Evolutionary conservation across 371 early-diverging fungal genomes (phyloP).

Genomic region (Rhizomucor pusillus): DNA sequence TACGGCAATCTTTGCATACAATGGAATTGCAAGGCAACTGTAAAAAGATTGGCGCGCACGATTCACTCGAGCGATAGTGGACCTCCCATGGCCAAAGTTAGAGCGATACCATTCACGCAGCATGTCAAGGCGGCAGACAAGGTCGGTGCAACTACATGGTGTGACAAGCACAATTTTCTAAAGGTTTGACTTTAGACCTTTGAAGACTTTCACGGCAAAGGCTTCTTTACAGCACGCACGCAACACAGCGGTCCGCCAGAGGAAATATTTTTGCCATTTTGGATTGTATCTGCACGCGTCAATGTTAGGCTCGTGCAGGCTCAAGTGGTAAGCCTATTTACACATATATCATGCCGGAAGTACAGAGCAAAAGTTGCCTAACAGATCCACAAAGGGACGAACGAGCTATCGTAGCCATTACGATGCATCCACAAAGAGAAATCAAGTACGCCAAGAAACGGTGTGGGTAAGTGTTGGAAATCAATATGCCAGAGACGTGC

Average conservation of each 20-base stretch:
- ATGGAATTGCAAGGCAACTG: no score
- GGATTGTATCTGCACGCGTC: conserved; percentile 56
- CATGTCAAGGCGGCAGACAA: conserved; percentile 56
- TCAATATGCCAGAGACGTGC: no score
- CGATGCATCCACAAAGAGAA: conserved; percentile 42
- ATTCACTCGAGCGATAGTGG: conserved; percentile 16
- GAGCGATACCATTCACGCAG: conserved; percentile 54
- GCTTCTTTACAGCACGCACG: conserved; percentile 55
- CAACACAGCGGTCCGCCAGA: conserved; percentile 44
- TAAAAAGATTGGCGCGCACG: neutral
- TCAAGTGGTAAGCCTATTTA: conserved; percentile 53
- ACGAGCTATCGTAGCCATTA: conserved; percentile 36
- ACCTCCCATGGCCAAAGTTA: conserved; percentile 45
- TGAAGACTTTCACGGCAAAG: conserved; percentile 55
- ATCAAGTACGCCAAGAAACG: conserved; percentile 52
- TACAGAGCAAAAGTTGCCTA: no score
- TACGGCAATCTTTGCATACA: neutral
- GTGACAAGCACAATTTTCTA: neutral
- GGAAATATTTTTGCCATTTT: conserved; percentile 57
- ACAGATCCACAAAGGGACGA: conserved; percentile 39
- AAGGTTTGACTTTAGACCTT: conserved; percentile 35
- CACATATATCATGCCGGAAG: no score
- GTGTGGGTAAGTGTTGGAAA: conserved; percentile 49
- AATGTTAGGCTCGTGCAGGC: conserved; percentile 51
- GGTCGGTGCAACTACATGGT: no score